Evolutionary conservation across 1,284 basidiomycete genomes (phyloP), one percentile per base, ranked within the genome.

Genomic region (Ustilago lituana): DNA sequence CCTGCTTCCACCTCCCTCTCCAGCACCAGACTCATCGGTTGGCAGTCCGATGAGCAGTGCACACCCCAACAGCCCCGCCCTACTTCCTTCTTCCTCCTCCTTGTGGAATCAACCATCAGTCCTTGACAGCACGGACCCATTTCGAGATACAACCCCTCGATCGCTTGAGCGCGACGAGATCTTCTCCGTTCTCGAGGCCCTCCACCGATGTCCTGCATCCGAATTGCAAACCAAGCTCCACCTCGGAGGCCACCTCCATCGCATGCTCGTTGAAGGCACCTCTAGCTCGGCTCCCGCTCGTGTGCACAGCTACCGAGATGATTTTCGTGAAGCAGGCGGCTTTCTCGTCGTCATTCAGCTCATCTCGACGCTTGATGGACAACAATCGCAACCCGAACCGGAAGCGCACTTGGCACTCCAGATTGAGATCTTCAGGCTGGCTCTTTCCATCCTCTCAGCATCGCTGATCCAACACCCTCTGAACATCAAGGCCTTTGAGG

Each of bases 271-370:
- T 17, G 73, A 76, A 32, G 48, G 55, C 15, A 53, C 43, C 1
- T 61, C 54, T 2, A 31, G 19, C 6, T 40, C 54, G 11, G 39
- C 49, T 4, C 45, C 54, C 4, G 54, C 54, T 53, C 50, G 40
- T 14, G 35, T 43, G 9, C 51, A 60, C 23, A 41, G 44, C 29
- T 58, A 67, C 23, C 61, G 66, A 8, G 73, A 73, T 10, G 62
- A 57, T 8, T 80, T 80, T 49, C 64, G 76, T 17, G 53, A 72
- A 19, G 47, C 57, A 9, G 78, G 78, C 22, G 78, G 78, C 17
- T 79, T 78, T 22, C 53, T 79, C 12, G 71, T 71, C 26, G 59
- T 80, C 5, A 44, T 77, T 8, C 74, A 77, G 43, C 57, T 79
- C n/a, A 65, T 80, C 9, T 70, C 69, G 5, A 54, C 66, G 0